phyloP scores from a whole-genome alignment of 208 protist genomes.

The Crithidia brevicula region DNA sequence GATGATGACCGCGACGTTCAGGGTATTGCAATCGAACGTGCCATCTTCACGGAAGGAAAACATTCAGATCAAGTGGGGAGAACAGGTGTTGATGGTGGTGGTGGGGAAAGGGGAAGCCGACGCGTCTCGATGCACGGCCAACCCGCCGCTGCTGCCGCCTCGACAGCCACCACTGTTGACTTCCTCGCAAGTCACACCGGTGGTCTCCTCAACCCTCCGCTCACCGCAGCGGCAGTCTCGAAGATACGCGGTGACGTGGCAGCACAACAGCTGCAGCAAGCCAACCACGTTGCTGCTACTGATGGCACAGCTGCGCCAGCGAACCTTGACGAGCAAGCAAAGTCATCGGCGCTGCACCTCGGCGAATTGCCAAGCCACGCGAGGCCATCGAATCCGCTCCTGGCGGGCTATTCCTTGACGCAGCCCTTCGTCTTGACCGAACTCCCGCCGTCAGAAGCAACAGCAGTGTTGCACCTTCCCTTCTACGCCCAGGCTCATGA shows the following conservation, averaged over 20 bases:
- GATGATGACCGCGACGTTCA: too few relatives aligned
- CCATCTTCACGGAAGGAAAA: too few relatives aligned
- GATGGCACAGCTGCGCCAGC: too few relatives aligned
- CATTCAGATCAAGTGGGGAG: too few relatives aligned
- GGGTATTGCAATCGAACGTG: too few relatives aligned
- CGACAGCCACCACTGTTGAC: constrained; percentile 12
- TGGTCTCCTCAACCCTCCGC: background rate
- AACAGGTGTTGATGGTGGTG: too few relatives aligned
- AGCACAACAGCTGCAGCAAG: background rate
- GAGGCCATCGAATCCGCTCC: constrained; percentile 1
- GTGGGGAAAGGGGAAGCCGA: too few relatives aligned
- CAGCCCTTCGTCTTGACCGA: constrained; percentile 28
- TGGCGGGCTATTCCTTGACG: constrained; percentile 17
- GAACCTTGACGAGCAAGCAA: too few relatives aligned
- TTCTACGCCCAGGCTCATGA: constrained; percentile 39
- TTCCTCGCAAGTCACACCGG: constrained; percentile 21
- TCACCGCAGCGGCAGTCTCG: background rate
- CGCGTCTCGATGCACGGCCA: too few relatives aligned
- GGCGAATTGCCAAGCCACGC: background rate
- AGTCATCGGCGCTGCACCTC: too few relatives aligned
- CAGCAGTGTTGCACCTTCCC: constrained; percentile 19
- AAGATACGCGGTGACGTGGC: background rate
- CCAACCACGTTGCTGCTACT: background rate
- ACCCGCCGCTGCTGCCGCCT: background rate
- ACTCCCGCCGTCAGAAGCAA: constrained; percentile 1